phyloP scores from a whole-genome alignment of 768 basidiomycete genomes.

The Russula sp. region DNA sequence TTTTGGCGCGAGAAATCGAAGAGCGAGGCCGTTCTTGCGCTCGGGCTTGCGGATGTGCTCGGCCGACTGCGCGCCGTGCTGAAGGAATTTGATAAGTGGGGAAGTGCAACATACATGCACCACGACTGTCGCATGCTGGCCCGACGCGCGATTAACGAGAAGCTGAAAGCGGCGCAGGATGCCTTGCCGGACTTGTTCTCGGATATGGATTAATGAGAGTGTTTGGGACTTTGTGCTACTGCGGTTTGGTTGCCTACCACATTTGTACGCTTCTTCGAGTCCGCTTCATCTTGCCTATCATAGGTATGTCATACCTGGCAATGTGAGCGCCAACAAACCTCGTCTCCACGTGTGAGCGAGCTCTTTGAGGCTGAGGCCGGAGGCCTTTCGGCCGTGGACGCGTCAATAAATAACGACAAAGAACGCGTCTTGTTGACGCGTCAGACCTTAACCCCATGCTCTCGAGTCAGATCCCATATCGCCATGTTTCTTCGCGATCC shows the following conservation, averaged over 20 bases:
- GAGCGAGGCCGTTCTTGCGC: slow-evolving; percentile 49
- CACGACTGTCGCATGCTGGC: slow-evolving; percentile 61
- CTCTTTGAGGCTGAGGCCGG: too few relatives aligned
- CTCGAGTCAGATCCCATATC: neutral
- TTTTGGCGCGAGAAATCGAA: slow-evolving; percentile 75
- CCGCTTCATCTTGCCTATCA: neutral
- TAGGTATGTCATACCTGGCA: neutral
- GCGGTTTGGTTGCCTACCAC: neutral
- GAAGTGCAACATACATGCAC: slow-evolving; percentile 71
- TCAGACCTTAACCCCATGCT: slow-evolving; percentile 12
- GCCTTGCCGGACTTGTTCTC: slow-evolving; percentile 56
- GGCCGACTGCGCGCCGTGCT: slow-evolving; percentile 55
- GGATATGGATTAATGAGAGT: slow-evolving; percentile 25
- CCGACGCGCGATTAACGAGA: slow-evolving; percentile 46
- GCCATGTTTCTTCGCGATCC: neutral
- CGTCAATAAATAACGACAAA: slow-evolving; percentile 18
- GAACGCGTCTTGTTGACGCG: slow-evolving; percentile 14
- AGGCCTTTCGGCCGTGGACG: neutral
- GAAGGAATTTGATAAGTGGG: slow-evolving; percentile 65
- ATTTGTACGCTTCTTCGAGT: neutral
- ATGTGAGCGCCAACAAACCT: neutral
- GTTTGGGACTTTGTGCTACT: neutral
- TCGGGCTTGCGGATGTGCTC: slow-evolving; percentile 58
- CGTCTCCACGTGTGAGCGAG: neutral
- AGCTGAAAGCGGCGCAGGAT: slow-evolving; percentile 50